phyloP scores from a whole-genome alignment of 1,284 basidiomycete genomes.

The Heliocybe sulcata region DNA sequence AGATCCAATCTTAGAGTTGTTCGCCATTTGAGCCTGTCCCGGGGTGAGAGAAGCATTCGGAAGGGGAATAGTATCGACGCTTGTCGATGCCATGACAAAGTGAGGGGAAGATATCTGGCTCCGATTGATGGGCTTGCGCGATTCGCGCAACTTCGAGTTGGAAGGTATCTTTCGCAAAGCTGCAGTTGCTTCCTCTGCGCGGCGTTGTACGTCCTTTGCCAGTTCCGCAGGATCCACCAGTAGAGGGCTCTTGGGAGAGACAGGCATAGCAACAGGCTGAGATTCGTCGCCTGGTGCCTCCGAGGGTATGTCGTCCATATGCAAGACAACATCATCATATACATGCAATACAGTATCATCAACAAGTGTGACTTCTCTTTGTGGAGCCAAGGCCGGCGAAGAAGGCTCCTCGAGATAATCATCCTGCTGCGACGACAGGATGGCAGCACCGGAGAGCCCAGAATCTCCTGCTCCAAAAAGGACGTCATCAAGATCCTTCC shows the following conservation, averaged over 20 bases:
- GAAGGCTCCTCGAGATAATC: neutral
- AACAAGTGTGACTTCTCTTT: neutral
- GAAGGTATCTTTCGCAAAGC: slow-evolving; percentile 57
- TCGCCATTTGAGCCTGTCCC: slow-evolving; percentile 9
- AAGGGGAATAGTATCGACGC: slow-evolving; percentile 67
- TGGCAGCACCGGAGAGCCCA: neutral
- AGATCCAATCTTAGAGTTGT: slow-evolving; percentile 21
- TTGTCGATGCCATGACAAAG: slow-evolving; percentile 67
- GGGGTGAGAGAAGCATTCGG: slow-evolving; percentile 20
- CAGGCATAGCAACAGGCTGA: slow-evolving; percentile 2
- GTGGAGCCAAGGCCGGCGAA: neutral
- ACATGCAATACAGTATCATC: neutral
- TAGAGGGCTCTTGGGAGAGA: slow-evolving; percentile 23
- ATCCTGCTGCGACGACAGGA: neutral
- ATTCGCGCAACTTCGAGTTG: slow-evolving; percentile 37
- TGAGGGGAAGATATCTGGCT: slow-evolving; percentile 70
- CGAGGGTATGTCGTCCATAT: neutral
- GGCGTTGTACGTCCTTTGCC: slow-evolving; percentile 60
- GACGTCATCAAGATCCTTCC: slow-evolving; percentile 64
- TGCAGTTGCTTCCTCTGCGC: slow-evolving; percentile 61
- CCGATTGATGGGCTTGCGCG: slow-evolving; percentile 57
- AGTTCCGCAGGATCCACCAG: slow-evolving; percentile 42
- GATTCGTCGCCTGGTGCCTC: neutral
- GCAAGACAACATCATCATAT: neutral
- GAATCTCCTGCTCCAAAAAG: slow-evolving; percentile 43